phyloP scores from a whole-genome alignment of 257 asterid species.

The Lantana camara region DNA sequence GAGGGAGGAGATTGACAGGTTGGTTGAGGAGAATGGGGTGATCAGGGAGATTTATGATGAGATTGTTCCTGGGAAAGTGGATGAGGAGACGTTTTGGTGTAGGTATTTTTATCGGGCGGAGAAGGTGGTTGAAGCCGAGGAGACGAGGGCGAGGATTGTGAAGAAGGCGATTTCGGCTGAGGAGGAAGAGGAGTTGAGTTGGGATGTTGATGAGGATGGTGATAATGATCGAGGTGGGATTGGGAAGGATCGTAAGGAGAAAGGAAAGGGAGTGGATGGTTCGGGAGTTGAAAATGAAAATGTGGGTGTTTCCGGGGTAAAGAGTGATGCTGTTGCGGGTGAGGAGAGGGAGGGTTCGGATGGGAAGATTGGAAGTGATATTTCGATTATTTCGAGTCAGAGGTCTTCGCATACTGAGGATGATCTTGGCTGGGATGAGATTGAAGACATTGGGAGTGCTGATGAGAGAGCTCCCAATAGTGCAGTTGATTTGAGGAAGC shows the following conservation, averaged over 20 bases:
- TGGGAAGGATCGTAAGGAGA: conserved; percentile 31
- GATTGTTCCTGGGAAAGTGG: conserved; percentile 63
- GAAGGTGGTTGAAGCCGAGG: conserved; percentile 63
- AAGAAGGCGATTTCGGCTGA: conserved; percentile 60
- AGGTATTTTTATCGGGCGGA: conserved; percentile 77
- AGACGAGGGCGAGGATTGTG: conserved; percentile 63
- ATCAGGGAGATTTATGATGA: conserved; percentile 61
- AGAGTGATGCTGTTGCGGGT: conserved; percentile 36
- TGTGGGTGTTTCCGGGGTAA: conserved; percentile 43
- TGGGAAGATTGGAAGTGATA: conserved; percentile 75
- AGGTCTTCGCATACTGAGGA: conserved; percentile 61
- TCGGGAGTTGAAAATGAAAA: conserved; percentile 32
- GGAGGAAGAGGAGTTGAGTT: conserved; percentile 76
- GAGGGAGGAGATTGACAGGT: conserved; percentile 52
- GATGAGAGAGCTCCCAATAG: conserved; percentile 55
- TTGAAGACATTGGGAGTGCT: conserved; percentile 70
- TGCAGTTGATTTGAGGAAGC: conserved; percentile 42
- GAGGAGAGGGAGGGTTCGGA: conserved; percentile 58
- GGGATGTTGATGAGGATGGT: conserved; percentile 76
- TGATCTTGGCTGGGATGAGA: conserved; percentile 89
- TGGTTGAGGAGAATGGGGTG: conserved; percentile 49
- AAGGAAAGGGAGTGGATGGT: conserved; percentile 36
- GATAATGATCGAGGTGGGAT: conserved; percentile 24
- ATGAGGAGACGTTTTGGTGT: conserved; percentile 73
- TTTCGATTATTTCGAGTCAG: conserved; percentile 72